Conservation (phyloP, 1,284 basidiomycete species). For the Leccinum solheimii region DNA sequence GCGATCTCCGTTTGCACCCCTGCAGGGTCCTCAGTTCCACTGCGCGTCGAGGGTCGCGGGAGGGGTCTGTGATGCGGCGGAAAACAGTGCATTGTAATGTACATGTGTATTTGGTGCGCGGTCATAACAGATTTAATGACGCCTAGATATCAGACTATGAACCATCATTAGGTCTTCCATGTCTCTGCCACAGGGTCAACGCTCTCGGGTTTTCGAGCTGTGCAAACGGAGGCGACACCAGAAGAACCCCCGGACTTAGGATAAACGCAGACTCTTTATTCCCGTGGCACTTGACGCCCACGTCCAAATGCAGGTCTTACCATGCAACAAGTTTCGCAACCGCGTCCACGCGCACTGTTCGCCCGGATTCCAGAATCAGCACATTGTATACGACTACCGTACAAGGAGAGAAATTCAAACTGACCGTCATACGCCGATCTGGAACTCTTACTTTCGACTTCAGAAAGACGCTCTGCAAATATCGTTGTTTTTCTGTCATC, state of each 20-base stretch:
- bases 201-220: not conserved
- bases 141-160: not conserved
- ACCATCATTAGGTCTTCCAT: not conserved
- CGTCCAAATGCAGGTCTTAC: not conserved
- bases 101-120: not conserved
- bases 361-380: not conserved
- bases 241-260: not conserved
- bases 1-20: not conserved
- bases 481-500: not conserved
- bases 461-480: not conserved
- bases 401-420: not conserved
- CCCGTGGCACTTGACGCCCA: not conserved
- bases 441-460: not conserved
- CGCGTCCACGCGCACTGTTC: no score
- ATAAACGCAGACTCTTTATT: not conserved
- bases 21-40: not conserved
- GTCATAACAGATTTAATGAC: not conserved
- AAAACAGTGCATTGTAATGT: not conserved
- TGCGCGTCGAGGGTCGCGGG: constrained; percentile 1
- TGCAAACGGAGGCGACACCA: not conserved
- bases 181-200: not conserved
- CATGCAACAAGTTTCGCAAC: not conserved
- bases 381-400: not conserved
- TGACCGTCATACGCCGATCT: not conserved
- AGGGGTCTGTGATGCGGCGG: not conserved